Percentiles rank a stretch among this genome's conserved stretches.
Evolutionary conservation across 768 basidiomycete species (phyloP).

Genomic region (Clitopilus hobsonii): DNA sequence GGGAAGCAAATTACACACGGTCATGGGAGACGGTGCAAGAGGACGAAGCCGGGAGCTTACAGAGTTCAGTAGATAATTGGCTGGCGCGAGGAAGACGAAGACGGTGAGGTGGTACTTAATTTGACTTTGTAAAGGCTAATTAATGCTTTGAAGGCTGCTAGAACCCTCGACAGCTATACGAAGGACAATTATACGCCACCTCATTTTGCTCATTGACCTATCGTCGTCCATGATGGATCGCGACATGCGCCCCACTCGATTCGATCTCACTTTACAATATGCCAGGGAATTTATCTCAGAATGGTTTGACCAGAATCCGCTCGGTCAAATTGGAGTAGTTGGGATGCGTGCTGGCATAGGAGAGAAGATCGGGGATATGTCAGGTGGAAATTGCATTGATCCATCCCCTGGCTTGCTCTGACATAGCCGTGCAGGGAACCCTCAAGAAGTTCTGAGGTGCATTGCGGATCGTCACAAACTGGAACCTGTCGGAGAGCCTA

Average conservation of each 20-base stretch:
- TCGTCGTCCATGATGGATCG: conserved; percentile 91
- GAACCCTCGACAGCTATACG: conserved; percentile 86
- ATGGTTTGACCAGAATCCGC: conserved; percentile 99
- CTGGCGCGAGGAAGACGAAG: conserved; percentile 82
- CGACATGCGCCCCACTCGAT: conserved; percentile 93
- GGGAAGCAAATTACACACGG: conserved; percentile 93
- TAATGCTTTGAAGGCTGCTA: conserved; percentile 46
- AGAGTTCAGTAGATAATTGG: conserved; percentile 84
- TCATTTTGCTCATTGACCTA: conserved; percentile 88
- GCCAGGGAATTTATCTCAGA: conserved; percentile 88
- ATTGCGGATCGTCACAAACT: conserved; percentile 85
- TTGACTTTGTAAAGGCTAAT: background rate
- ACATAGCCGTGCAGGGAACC: conserved; percentile 62
- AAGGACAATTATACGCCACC: conserved; percentile 93
- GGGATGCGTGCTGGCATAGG: conserved; percentile 90
- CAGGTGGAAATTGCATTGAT: conserved; percentile 49
- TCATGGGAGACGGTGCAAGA: conserved; percentile 98
- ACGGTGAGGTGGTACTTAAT: conserved; percentile 46
- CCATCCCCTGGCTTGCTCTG: conserved; percentile 3
- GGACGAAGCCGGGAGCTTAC: conserved; percentile 89
- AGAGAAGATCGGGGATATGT: conserved; percentile 88
- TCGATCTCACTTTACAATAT: conserved; percentile 87
- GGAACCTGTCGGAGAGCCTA: conserved; percentile 89
- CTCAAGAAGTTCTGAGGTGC: conserved; percentile 88
- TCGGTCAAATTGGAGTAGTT: conserved; percentile 94